phyloP scores from a whole-genome alignment of 257 asterid species.

The Oldenlandia corymbosa region DNA sequence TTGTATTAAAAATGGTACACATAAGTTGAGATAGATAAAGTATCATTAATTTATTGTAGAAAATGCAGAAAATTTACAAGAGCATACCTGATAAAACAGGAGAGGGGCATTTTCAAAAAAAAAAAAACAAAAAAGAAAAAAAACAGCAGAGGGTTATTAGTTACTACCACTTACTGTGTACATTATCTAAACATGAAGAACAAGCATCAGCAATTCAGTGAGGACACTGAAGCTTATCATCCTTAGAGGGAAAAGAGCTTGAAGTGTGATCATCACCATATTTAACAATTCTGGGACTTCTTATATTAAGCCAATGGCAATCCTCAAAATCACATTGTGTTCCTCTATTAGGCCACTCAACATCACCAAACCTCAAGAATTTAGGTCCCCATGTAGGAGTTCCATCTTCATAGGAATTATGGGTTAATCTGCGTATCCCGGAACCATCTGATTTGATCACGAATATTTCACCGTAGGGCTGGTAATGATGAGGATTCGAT shows the following conservation, averaged over 20 bases:
- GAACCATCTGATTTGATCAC: conserved; percentile 65
- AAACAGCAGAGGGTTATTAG: no score
- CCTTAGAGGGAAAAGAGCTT: not conserved
- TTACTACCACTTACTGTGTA: no score
- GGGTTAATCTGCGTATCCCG: conserved; percentile 54
- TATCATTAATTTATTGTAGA: no score
- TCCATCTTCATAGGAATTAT: conserved; percentile 78
- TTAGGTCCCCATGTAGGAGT: conserved; percentile 77
- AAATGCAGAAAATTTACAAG: no score
- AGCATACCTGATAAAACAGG: no score
- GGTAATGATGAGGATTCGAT: conserved; percentile 75
- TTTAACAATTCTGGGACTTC: not conserved
- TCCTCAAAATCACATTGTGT: conserved; percentile 59
- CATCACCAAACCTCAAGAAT: conserved; percentile 33
- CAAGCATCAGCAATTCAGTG: not conserved
- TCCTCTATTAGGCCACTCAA: conserved; percentile 50
- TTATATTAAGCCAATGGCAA: conserved; percentile 61
- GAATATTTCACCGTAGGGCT: conserved; percentile 82
- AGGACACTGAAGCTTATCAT: conserved; percentile 8
- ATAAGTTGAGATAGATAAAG: no score
- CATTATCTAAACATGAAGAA: not conserved
- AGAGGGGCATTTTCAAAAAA: no score
- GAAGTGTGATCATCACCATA: not conserved
- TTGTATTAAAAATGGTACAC: no score
- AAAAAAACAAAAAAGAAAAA: no score